Conservation (phyloP, 139 green algal genomes). For the Auxenochlorella pyrenoidosa region DNA sequence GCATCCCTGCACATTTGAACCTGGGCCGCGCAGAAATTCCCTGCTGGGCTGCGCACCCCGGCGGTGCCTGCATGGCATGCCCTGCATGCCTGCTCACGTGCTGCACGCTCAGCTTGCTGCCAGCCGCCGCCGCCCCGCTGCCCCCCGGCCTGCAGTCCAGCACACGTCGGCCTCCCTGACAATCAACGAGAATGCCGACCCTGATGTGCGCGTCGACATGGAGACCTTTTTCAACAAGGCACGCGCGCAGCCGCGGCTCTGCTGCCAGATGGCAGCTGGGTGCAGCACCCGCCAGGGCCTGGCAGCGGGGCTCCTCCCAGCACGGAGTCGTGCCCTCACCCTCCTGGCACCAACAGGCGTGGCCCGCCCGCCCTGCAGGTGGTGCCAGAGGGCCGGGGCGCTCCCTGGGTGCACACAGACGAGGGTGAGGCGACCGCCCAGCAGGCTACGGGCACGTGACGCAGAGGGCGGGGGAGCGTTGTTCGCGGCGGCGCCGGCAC, state of each 20-base stretch:
- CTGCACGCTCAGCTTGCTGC: neutral
- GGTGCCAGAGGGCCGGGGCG: constrained; percentile 17
- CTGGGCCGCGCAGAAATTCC: too few relatives aligned
- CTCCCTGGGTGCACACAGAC: constrained; percentile 30
- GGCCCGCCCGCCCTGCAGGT: neutral
- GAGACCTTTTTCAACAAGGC: constrained; percentile 21
- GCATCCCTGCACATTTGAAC: too few relatives aligned
- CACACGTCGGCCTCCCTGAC: constrained; percentile 73
- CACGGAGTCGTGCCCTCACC: neutral
- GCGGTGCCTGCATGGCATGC: too few relatives aligned
- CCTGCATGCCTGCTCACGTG: neutral
- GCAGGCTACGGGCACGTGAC: too few relatives aligned
- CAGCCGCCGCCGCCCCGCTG: neutral
- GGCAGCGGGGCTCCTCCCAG: neutral
- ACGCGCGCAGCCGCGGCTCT: neutral
- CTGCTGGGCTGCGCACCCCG: too few relatives aligned
- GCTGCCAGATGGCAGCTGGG: too few relatives aligned
- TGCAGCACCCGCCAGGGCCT: too few relatives aligned
- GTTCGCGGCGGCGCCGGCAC: too few relatives aligned
- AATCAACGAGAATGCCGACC: constrained; percentile 65
- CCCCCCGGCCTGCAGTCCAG: constrained; percentile 37
- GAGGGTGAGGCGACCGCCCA: neutral
- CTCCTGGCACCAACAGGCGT: neutral
- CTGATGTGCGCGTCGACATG: constrained; percentile 27
- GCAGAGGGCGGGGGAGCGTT: too few relatives aligned